Conservation (phyloP, 306 rosid genomes). For the Abrus precatorius region DNA sequence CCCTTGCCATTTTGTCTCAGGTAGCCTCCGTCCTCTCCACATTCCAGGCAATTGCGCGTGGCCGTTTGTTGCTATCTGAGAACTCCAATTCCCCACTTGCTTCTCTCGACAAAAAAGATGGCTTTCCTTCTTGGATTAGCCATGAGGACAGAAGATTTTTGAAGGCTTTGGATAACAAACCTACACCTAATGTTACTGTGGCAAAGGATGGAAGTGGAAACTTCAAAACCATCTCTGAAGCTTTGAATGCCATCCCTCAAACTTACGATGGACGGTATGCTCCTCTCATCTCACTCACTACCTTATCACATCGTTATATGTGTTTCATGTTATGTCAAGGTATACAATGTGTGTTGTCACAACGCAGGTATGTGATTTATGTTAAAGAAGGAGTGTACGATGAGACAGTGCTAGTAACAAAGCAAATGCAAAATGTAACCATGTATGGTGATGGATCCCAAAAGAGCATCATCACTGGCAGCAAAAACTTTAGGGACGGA, state of each 20-base stretch:
- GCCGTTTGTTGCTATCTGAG: constrained; percentile 53
- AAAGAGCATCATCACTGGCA: constrained; percentile 80
- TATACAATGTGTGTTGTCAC: neutral
- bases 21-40: constrained; percentile 50
- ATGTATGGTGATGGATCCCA: constrained; percentile 94
- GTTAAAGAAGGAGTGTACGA: constrained; percentile 82
- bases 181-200: constrained; percentile 76
- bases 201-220: constrained; percentile 82
- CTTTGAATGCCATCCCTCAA: constrained; percentile 66
- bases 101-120: constrained; percentile 52
- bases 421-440: constrained; percentile 74
- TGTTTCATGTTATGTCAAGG: too few relatives aligned
- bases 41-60: neutral
- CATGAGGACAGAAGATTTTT: constrained; percentile 66
- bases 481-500: constrained; percentile 73
- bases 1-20: constrained; percentile 71
- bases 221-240: constrained; percentile 73
- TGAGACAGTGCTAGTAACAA: constrained; percentile 66
- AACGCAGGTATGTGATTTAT: constrained; percentile 75
- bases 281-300: neutral
- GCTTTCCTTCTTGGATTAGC: constrained; percentile 68
- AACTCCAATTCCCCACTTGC: neutral
- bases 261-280: constrained; percentile 69
- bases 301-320: too few relatives aligned
- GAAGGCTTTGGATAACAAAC: constrained; percentile 63